phyloP scores from a whole-genome alignment of 1,139 yeast species.

The Candida pseudocylindracea region DNA sequence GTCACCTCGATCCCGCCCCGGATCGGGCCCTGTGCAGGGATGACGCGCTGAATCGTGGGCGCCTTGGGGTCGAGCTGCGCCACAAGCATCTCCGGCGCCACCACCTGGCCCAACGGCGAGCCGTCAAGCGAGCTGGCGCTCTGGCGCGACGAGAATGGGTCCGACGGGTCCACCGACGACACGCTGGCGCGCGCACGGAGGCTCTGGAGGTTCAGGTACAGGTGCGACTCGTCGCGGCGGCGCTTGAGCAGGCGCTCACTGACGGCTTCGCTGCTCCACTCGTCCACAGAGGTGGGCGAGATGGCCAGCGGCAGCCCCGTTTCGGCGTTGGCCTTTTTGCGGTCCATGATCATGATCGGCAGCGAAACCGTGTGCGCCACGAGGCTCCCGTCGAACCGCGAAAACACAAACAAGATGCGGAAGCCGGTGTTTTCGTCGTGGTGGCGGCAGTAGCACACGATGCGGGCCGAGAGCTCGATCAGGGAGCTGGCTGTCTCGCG shows the following conservation, averaged over 20 bases:
- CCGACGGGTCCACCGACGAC: constrained; percentile 20
- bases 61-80: constrained; percentile 3
- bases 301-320: constrained; percentile 5
- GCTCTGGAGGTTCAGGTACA: no score
- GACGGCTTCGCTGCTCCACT: constrained; percentile 38
- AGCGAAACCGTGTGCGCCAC: constrained; percentile 55
- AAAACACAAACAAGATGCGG: constrained; percentile 45
- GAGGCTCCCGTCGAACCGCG: constrained; percentile 32
- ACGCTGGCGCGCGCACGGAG: no score
- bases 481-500: constrained; percentile 10
- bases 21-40: constrained; percentile 87
- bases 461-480: constrained; percentile 62
- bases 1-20: constrained; percentile 95
- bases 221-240: constrained; percentile 12
- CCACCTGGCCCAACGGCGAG: neutral
- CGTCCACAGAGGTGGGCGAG: constrained; percentile 46
- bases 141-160: constrained; percentile 3
- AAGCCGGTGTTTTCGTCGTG: constrained; percentile 75
- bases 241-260: constrained; percentile 15
- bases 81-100: constrained; percentile 2
- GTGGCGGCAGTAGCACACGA: constrained; percentile 90
- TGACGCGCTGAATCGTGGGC: constrained; percentile 60
- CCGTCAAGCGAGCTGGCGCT: neutral
- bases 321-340: constrained; percentile 34
- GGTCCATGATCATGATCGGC: constrained; percentile 79